These are phyloP conservation scores for Kodamaea kaohsiungensis DNA, from an alignment of 805 yeast genomes.

Conservation along the genomic window DNA sequence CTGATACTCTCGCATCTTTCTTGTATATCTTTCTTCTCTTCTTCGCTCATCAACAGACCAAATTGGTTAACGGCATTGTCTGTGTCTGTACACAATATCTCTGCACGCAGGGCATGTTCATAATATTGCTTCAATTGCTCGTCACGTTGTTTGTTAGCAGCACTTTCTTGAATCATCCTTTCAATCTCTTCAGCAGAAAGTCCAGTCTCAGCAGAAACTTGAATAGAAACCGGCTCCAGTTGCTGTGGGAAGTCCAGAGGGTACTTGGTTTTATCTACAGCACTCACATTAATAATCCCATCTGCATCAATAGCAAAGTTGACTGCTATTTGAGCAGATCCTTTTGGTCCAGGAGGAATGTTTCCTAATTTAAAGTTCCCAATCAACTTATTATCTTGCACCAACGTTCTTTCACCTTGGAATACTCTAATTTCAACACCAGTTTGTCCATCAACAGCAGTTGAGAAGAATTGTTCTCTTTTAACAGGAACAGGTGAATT, in stretches of 20 bases:
- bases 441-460: conserved; percentile 84
- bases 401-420: conserved; percentile 81
- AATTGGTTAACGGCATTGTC: conserved; percentile 83
- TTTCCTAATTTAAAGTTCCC: conserved; percentile 73
- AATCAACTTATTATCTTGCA: conserved; percentile 73
- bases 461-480: conserved; percentile 71
- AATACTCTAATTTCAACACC: conserved; percentile 78
- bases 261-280: conserved; percentile 51
- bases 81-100: conserved; percentile 80
- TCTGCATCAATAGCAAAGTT: conserved; percentile 81
- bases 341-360: conserved; percentile 76
- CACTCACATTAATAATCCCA: conserved; percentile 63
- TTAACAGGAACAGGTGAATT: conserved; percentile 77
- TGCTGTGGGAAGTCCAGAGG: conserved; percentile 39
- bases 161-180: conserved; percentile 65
- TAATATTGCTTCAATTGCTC: conserved; percentile 58
- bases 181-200: conserved; percentile 68
- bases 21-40: conserved; percentile 43
- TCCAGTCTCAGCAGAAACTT: conserved; percentile 48
- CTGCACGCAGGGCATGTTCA: conserved; percentile 78
- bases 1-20: conserved; percentile 22
- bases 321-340: conserved; percentile 76
- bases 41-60: conserved; percentile 45
- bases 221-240: conserved; percentile 52
- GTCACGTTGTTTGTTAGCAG: conserved; percentile 60